phyloP scores from a whole-genome alignment of 176 grass and related monocot genomes.

The Rhynchospora breviuscula region DNA sequence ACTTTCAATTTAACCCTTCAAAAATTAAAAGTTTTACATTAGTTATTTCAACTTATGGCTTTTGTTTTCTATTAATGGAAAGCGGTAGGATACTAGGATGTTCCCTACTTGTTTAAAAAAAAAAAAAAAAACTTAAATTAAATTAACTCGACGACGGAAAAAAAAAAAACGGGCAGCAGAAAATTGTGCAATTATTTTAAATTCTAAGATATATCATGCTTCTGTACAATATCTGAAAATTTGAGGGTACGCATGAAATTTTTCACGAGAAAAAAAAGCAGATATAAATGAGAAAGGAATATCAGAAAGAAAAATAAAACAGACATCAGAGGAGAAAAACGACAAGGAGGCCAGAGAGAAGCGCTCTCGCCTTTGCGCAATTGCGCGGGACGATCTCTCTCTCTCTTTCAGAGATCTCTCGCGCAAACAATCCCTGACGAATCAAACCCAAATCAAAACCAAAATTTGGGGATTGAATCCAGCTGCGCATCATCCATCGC shows the following conservation, averaged over 20 bases:
- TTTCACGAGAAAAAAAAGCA: background rate
- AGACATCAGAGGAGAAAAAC: background rate
- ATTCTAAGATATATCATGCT: background rate
- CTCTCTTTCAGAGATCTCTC: background rate
- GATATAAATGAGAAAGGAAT: background rate
- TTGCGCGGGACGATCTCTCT: conserved; percentile 23
- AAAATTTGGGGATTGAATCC: background rate
- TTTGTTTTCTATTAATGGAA: no score
- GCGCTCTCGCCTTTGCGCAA: background rate
- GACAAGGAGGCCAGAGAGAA: background rate
- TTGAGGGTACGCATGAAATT: background rate
- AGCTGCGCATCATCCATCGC: conserved; percentile 23
- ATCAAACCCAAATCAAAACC: background rate
- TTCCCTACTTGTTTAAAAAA: background rate
- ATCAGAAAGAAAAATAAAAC: background rate
- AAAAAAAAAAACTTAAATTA: background rate
- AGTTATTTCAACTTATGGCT: background rate
- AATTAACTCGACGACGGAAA: background rate
- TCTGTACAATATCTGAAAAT: background rate
- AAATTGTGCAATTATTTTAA: background rate
- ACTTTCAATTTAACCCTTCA: background rate
- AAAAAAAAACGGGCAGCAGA: background rate
- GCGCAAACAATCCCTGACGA: background rate
- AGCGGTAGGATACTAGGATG: no score
- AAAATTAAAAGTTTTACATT: background rate